Percentiles rank a stretch among this genome's conserved stretches.
Evolutionary conservation across 208 protist species (phyloP).

Genomic region (Naegleria fowleri): DNA sequence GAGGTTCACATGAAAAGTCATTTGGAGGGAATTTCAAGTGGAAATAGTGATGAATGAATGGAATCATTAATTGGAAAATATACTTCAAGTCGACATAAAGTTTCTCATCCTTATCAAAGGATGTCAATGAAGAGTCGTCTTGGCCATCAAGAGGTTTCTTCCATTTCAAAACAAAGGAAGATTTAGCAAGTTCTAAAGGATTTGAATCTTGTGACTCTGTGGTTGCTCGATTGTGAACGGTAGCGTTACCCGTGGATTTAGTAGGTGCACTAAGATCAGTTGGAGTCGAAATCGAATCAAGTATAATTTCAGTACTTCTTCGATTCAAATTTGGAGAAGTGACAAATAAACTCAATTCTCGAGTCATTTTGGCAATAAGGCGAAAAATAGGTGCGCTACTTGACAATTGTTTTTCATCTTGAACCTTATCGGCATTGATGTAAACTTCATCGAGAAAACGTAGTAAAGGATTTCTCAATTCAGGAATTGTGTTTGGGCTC

Average conservation of each 20-base stretch:
- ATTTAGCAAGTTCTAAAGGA: neutral
- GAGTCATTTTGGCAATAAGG: neutral
- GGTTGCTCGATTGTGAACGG: neutral
- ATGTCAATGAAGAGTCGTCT: neutral
- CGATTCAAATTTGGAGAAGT: neutral
- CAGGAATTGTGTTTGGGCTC: neutral
- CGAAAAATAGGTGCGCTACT: neutral
- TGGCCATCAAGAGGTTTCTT: neutral
- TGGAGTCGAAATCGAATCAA: neutral
- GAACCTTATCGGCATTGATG: conserved; percentile 15
- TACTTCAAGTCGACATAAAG: neutral
- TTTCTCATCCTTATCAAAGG: neutral
- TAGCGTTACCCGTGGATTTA: neutral
- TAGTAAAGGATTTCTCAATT: neutral
- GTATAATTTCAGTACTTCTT: neutral
- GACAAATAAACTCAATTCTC: neutral
- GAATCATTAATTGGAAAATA: neutral
- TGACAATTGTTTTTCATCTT: neutral
- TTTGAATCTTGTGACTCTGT: neutral
- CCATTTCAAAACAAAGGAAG: neutral
- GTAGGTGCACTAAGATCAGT: neutral
- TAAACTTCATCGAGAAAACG: conserved; percentile 3
- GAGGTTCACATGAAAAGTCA: neutral
- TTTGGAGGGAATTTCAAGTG: neutral
- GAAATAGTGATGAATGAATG: neutral